Evolutionary conservation across 768 basidiomycete species (phyloP), one percentile per base, ranked within the genome.

Genomic region (Pholiota microspora): DNA sequence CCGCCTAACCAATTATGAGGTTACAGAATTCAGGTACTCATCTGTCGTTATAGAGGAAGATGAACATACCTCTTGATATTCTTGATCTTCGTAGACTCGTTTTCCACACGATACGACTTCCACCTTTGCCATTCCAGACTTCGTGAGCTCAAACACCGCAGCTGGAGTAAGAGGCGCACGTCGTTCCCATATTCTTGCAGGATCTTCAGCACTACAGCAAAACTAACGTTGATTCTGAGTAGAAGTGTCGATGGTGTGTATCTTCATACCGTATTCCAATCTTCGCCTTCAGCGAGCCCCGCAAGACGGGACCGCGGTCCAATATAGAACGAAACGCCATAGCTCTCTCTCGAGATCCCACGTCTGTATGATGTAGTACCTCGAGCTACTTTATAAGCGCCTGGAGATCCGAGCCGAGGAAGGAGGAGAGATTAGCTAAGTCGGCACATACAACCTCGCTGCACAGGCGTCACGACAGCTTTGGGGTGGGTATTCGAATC

Each of bases 141-240:
- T 66, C 4, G 91, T 75, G 7, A 95, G 77, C 4, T 79, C 69
- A 38, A 80, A 68, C 27, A 95, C 86, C 5, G 81, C 84, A 3
- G 81, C 79, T 0, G 94, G 94, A 0, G 89, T 91, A 42, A 97
- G 73, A 2, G 94, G 93, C 27, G 80, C 84, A 15, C 94, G 79
- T 7, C 94, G 79, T 66, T 96, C 94, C 93, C 93, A 97, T 52
- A 91, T 82, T 49, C 94, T 75, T 27, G 70, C 59, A 0, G 89
- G 85, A 64, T 95, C 89, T 67, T 97, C 94, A 34, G 87, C 82
- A 15, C 91, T 74, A 49, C n/a, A 36, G 4, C 23, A 23, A 47
- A 4, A n/a, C 45, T 35, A 5, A n/a, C 25, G 10, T 18, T 7
- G n/a, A 23, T 13, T 24, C 18, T 5, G 36, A 8, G 45, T 28